Conservation (phyloP, 106 monocot genomes). For the Triglochin maritima region DNA sequence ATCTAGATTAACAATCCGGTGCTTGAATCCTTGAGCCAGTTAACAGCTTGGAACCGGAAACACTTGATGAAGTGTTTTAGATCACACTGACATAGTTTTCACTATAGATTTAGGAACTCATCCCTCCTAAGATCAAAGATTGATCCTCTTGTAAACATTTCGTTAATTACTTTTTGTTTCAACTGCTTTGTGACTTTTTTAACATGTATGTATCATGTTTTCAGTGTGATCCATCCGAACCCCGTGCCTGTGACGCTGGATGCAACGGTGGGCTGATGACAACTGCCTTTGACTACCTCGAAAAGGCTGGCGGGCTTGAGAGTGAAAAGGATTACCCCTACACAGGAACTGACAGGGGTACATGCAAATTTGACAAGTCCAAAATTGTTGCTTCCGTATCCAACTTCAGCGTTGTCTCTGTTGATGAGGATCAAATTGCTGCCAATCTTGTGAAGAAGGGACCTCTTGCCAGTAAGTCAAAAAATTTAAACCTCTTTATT, state of each 20-base stretch:
- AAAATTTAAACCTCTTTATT: neutral
- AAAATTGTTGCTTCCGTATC: slow-evolving; percentile 64
- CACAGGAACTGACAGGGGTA: slow-evolving; percentile 46
- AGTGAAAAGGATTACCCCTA: slow-evolving; percentile 77
- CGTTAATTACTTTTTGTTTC: too few relatives aligned
- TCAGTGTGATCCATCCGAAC: slow-evolving; percentile 75
- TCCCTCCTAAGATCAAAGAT: too few relatives aligned
- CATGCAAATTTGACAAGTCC: slow-evolving; percentile 67
- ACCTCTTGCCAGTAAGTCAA: slow-evolving; percentile 68
- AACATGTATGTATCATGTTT: neutral
- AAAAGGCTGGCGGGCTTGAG: slow-evolving; percentile 80
- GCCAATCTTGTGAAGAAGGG: slow-evolving; percentile 89
- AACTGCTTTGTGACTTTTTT: too few relatives aligned
- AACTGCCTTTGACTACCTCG: slow-evolving; percentile 69
- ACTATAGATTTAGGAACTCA: too few relatives aligned
- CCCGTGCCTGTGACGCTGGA: slow-evolving; percentile 62
- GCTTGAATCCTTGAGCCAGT: too few relatives aligned
- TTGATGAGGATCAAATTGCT: slow-evolving; percentile 84
- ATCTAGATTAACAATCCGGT: too few relatives aligned
- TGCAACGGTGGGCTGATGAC: slow-evolving; percentile 95
- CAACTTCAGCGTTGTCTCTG: slow-evolving; percentile 68
- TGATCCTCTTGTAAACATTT: too few relatives aligned
- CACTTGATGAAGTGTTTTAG: too few relatives aligned
- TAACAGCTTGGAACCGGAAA: too few relatives aligned
- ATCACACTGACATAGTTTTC: too few relatives aligned